Evolutionary conservation across 345 rosid genomes (phyloP).

Genomic region (Aquilaria sinensis): DNA sequence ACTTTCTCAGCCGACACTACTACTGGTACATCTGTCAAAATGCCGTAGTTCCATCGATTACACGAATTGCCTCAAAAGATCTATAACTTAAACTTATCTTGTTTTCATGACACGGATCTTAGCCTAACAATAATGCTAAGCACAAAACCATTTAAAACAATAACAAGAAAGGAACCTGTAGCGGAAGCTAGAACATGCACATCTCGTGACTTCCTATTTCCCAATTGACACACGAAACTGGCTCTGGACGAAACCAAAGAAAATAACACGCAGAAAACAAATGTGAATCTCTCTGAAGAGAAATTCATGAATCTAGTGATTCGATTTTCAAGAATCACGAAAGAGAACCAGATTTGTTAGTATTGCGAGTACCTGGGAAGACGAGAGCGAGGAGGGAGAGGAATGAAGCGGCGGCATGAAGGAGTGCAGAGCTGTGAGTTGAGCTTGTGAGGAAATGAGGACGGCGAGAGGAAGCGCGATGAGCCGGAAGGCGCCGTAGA

Average conservation of each 20-base stretch:
- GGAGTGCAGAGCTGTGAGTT: slow-evolving; percentile 12
- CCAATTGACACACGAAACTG: slow-evolving; percentile 19
- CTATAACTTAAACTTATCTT: background rate
- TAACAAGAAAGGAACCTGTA: slow-evolving; percentile 36
- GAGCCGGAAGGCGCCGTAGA: slow-evolving; percentile 22
- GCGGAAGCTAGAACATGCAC: slow-evolving; percentile 34
- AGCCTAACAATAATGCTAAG: background rate
- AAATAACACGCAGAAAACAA: slow-evolving; percentile 2
- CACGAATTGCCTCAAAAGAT: too few relatives aligned
- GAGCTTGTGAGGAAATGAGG: slow-evolving; percentile 10
- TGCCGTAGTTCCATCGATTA: background rate
- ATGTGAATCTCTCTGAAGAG: too few relatives aligned
- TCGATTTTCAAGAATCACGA: background rate
- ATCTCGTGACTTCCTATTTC: slow-evolving; percentile 30
- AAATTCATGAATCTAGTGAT: background rate
- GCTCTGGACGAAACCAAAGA: slow-evolving; percentile 22
- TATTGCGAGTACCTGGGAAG: slow-evolving; percentile 16
- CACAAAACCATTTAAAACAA: background rate
- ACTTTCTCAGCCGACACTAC: slow-evolving; percentile 39
- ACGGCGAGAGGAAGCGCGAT: slow-evolving; percentile 13
- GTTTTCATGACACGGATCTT: too few relatives aligned
- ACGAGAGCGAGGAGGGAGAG: slow-evolving; percentile 14
- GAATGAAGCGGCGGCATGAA: slow-evolving; percentile 9
- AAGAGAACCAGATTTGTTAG: background rate
- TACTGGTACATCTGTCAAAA: slow-evolving; percentile 41